Evolutionary conservation across 352 stramenopile species (phyloP), one percentile per base, ranked within the genome.

Genomic region (Phytophthora colocasiae): DNA sequence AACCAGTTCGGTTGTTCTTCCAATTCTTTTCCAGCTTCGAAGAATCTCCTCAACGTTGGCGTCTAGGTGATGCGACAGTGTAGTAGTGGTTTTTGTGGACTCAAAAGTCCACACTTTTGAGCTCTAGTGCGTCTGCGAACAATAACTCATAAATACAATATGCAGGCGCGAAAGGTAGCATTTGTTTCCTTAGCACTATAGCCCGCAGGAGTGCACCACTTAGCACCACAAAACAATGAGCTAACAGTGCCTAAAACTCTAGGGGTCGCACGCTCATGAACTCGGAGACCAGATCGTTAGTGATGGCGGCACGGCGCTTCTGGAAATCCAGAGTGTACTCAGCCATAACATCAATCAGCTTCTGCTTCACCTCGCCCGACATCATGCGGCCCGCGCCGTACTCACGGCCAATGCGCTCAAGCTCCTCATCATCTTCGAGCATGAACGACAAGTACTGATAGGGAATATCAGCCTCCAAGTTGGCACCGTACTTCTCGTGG

Each of bases 371-470:
- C 70, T 99, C 97, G 8, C 96, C 96, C 10, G 98, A 99, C 82
- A 97, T 98, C 69, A 98, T 98, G 44, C 85, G 92, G 34, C 98
- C 98, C 15, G 86, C 91, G 47, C 90, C 91, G 77, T 99, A 99
- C 62, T 99, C 93, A n/a, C 83, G 69, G 15, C 87, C 96, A 65
- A 99, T 97, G 52, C 89, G 77, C 22, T 76, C 88, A 49, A 99
- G 85, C 77, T 99, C 89, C 9, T 98, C 96, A 67, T 99, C 98
- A 69, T 99, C 97, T 66, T 99, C 98, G 44, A 99, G 84, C 82
- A 99, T 99, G 80, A 99, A 99, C 40, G 86, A 93, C 46, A 99
- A 76, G 89, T 98, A 99, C 84, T 99, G 97, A 78, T 98, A 99
- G 39, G 95, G 87, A 39, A 99, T 98, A 77, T 99, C 98, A 6